Base-by-base conservation (phyloP, 371 early-diverging fungal genomes). In the Phascolomyces articulosus region DNA sequence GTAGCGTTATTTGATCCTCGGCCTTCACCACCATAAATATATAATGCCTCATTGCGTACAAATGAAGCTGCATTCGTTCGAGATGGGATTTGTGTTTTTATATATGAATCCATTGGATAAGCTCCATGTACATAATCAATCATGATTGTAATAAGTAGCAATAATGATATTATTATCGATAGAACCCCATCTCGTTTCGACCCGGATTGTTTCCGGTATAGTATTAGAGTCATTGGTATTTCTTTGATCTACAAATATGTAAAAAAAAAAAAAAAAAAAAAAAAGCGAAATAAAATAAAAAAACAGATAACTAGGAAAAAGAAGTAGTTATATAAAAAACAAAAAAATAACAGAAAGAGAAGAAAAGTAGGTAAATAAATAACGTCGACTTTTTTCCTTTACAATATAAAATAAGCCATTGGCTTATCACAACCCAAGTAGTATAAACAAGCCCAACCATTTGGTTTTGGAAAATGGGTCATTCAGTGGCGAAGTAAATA, bases 11-110 rank as follows among this genome's bases (percentile, higher is more conserved):
- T 3, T 13, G 8, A 4, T 8, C 47, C 47, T 40, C 62, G 23
- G 11, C 18, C 27, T 11, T 38, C 26, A 3, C 62, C 62, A 24
- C 62, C 62, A 34, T 62, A 62, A 13, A 40, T 16, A 26, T 62
- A 62, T 40, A 62, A 20, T 9, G 26, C 54, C 53, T 54, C 34
- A 10, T 40, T 54, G 20, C 29, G 53, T 13, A 40, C 54, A 27
- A 62, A 38, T 6, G 62, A 24, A 13, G 62, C 54, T 15, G 62
- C 54, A 24, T 49, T 49, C 10, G 34, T 27, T 15, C 18, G 21
- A 2, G 6, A 23, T 0, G 62, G 62, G 7, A 62, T 62, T 18
- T 40, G 27, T 23, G 48, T 31, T 23, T 54, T 27, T 1, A 18
- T 26, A 7, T 2, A 16, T 3, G 11, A 40, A 18, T 27, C 21